These are phyloP conservation scores for Thermomucor indicae-seudaticae DNA, from an alignment of 371 early-diverging fungal species.

Conservation along the genomic window DNA sequence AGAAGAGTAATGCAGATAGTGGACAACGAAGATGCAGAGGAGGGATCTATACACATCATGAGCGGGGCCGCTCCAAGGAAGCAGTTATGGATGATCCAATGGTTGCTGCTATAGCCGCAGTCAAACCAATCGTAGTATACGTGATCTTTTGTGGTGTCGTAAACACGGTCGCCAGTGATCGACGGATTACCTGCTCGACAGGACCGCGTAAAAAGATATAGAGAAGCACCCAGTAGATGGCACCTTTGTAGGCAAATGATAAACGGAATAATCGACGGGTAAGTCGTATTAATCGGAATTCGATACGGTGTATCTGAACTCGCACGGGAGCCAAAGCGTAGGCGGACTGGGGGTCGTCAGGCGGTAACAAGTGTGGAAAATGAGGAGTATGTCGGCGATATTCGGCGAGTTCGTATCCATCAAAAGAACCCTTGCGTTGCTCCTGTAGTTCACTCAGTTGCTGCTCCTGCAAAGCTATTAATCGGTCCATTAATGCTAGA, in stretches of 20 bases:
- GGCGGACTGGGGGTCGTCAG: slow-evolving; percentile 32
- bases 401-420: slow-evolving; percentile 1
- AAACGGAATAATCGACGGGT: slow-evolving; percentile 27
- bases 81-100: slow-evolving; percentile 3
- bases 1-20: background rate
- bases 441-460: slow-evolving; percentile 4
- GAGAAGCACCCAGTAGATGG: slow-evolving; percentile 35
- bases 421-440: background rate
- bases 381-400: slow-evolving; percentile 13
- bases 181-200: slow-evolving; percentile 27
- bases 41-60: background rate
- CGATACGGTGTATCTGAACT: slow-evolving; percentile 23
- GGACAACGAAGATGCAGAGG: background rate
- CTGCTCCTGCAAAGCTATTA: slow-evolving; percentile 4
- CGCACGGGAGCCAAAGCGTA: slow-evolving; percentile 30
- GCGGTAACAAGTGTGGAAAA: slow-evolving; percentile 40
- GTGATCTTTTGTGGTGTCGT: slow-evolving; percentile 19
- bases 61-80: background rate
- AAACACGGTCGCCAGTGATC: slow-evolving; percentile 17
- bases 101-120: slow-evolving; percentile 3
- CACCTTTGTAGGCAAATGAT: slow-evolving; percentile 41
- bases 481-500: slow-evolving; percentile 7
- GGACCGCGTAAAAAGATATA: slow-evolving; percentile 40
- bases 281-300: slow-evolving; percentile 26
- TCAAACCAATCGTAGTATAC: slow-evolving; percentile 4